Evolutionary conservation across 1,139 yeast genomes (phyloP).

Genomic region (Yamadazyma conglobata): DNA sequence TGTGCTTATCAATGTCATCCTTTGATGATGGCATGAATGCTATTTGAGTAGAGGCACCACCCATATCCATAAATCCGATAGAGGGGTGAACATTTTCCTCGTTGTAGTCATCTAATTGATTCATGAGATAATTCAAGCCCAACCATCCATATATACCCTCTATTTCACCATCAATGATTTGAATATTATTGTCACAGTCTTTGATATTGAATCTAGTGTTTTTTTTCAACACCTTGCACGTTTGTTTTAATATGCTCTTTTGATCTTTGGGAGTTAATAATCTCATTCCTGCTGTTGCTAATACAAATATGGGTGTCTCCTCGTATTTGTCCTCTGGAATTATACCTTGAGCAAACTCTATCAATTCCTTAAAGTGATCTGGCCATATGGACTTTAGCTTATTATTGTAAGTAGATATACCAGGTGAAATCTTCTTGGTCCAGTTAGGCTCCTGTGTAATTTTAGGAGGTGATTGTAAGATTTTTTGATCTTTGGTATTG

Average conservation of each 20-base stretch:
- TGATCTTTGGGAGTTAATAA: conserved; percentile 49
- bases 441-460: conserved; percentile 57
- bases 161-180: conserved; percentile 74
- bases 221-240: conserved; percentile 47
- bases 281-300: conserved; percentile 85
- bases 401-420: conserved; percentile 58
- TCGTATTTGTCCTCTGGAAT: conserved; percentile 52
- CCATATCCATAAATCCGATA: conserved; percentile 86
- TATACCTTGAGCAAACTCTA: conserved; percentile 54
- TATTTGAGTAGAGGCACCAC: conserved; percentile 82
- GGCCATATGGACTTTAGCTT: conserved; percentile 53
- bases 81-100: conserved; percentile 41
- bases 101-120: conserved; percentile 48
- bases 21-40: conserved; percentile 67
- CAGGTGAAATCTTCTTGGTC: conserved; percentile 65
- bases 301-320: conserved; percentile 67
- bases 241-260: conserved; percentile 43
- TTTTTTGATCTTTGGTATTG: conserved; percentile 20
- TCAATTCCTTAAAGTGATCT: conserved; percentile 53
- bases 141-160: conserved; percentile 85
- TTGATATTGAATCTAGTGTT: conserved; percentile 49
- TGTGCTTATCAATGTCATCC: conserved; percentile 52
- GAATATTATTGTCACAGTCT: conserved; percentile 58
- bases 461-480: conserved; percentile 55
- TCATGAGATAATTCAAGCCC: conserved; percentile 65